phyloP scores from a whole-genome alignment of 495 filamentous ascomycete genomes.

The Penicillium bialowiezense region DNA sequence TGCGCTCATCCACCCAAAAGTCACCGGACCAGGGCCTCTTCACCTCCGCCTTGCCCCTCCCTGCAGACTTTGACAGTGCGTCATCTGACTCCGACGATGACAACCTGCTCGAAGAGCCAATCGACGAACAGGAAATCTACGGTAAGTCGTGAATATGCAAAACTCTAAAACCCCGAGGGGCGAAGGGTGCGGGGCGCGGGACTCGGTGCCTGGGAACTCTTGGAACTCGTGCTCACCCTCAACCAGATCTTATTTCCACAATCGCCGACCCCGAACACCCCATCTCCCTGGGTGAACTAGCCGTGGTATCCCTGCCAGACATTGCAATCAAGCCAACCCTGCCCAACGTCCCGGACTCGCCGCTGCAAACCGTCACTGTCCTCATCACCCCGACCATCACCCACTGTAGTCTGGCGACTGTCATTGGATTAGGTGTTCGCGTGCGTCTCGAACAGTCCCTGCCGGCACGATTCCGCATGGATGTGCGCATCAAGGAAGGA shows the following conservation, averaged over 20 bases:
- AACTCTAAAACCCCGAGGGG: too few species aligned
- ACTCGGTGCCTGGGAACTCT: too few species aligned
- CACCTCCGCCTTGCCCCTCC: conserved; percentile 30
- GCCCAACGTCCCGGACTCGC: conserved; percentile 41
- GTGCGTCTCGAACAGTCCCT: conserved; percentile 87
- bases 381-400: conserved; percentile 96
- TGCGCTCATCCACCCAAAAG: conserved; percentile 48
- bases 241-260: conserved; percentile 80
- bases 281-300: conserved; percentile 84
- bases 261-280: conserved; percentile 97
- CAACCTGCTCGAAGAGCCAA: conserved; percentile 68
- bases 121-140: conserved; percentile 96
- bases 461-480: conserved; percentile 87
- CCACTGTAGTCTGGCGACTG: conserved; percentile 92
- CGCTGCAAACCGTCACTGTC: conserved; percentile 50
- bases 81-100: conserved; percentile 54
- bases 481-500: conserved; percentile 92
- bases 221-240: not conserved
- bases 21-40: conserved; percentile 40
- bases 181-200: too few species aligned
- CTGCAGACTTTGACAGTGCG: conserved; percentile 28
- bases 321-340: conserved; percentile 72
- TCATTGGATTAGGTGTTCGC: conserved; percentile 91
- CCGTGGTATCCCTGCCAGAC: conserved; percentile 90
- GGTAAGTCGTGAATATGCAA: conserved; percentile 51